Conservation (phyloP, 2,329 filamentous ascomycete genomes). For the Cercospora zeina region DNA sequence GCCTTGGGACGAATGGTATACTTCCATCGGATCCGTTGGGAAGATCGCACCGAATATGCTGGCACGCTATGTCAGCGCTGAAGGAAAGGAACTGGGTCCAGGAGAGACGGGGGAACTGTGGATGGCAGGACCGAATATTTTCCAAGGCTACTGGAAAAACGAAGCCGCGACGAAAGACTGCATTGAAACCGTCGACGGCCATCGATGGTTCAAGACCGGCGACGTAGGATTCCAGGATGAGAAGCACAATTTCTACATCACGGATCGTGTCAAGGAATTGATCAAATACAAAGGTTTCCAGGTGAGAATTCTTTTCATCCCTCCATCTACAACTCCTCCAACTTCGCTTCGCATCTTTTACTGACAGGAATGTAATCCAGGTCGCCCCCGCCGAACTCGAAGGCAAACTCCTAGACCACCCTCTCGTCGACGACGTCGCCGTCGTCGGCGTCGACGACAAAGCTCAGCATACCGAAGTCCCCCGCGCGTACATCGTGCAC, state of each 20-base stretch:
- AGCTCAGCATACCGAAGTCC: constrained; percentile 50
- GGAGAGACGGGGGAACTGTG: constrained; percentile 63
- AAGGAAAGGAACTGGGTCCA: constrained; percentile 59
- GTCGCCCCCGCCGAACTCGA: constrained; percentile 53
- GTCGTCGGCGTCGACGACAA: constrained; percentile 51
- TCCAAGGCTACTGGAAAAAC: constrained; percentile 76
- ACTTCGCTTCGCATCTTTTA: background rate
- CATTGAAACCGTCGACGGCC: constrained; percentile 65
- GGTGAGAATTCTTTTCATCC: background rate
- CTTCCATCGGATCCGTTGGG: constrained; percentile 75
- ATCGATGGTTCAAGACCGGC: constrained; percentile 78
- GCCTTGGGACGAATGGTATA: constrained; percentile 73
- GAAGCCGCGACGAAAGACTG: constrained; percentile 68
- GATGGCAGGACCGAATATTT: constrained; percentile 77
- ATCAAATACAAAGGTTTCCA: constrained; percentile 60
- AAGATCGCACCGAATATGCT: constrained; percentile 75
- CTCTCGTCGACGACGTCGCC: constrained; percentile 47
- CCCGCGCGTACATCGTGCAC: constrained; percentile 48
- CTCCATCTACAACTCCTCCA: background rate
- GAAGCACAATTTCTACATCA: constrained; percentile 83
- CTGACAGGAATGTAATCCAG: background rate
- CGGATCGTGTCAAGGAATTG: constrained; percentile 75
- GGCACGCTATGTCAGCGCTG: constrained; percentile 71
- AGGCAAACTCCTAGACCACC: constrained; percentile 48
- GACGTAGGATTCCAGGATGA: constrained; percentile 79